Base-by-base conservation (phyloP, 345 rosid genomes). In the Eucalyptus rudis region DNA sequence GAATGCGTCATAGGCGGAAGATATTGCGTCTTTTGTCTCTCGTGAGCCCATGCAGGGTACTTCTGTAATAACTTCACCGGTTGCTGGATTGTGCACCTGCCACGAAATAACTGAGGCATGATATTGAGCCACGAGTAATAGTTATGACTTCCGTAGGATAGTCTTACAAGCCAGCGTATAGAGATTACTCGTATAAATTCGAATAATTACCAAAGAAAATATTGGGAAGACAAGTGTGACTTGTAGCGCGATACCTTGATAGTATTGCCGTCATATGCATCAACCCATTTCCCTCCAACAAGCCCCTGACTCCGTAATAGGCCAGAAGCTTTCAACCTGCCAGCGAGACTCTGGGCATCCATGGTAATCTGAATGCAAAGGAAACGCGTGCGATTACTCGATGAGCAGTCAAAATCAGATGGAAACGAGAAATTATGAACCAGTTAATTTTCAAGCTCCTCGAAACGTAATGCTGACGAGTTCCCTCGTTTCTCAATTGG, bases 61-160 rank as follows among this genome's bases (percentile, higher is more conserved):
- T 86, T 95, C 94, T 31, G 96, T 96, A 58, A 98, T 81, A 89
- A 93, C 93, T 89, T 96, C 95, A 86, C 99, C 99, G 2, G 96
- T 98, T 36, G 99, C 97, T 15, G 99, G 99, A 92, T 98, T 97
- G 90, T 89, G 87, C 90, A 98, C 98, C 99, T 98, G 94, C 68
- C 87, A n/a, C 36, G 76, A 51, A 52, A 90, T 81, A 47, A 13
- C 33, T 45, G 25, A 36, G 20, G 79, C n/a, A 89, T 20, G 33
- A 83, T 20, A 24, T 52, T 20, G 45, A 36, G 27, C 83, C 45
- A 76, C 47, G 36, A 76, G 45, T 36, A 36, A 1, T 19, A 36
- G 27, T 76, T 5, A 36, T 76, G 47, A 20, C 83, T 76, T 76
- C 4, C 83, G 43, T 36, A 36, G 83, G 45, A 19, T 20, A 36